These are phyloP conservation scores for Pulveroboletus frians DNA, from an alignment of 768 basidiomycete genomes.

Conservation along the genomic window DNA sequence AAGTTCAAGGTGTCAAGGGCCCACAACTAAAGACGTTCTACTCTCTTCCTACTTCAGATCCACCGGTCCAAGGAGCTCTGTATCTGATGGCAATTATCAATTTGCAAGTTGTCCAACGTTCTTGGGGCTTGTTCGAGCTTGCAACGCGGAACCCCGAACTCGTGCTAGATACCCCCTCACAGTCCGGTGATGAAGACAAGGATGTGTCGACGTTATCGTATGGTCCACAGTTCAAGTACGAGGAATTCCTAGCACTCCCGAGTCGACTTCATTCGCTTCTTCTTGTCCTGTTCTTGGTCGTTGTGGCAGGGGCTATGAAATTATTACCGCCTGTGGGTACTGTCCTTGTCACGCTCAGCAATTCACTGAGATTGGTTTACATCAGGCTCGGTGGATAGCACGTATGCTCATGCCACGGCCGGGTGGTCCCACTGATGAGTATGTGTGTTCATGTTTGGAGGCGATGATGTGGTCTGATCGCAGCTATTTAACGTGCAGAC, in stretches of 20 bases:
- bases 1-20: conserved; percentile 32
- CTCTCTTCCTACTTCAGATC: conserved; percentile 32
- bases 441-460: conserved; percentile 2
- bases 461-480: conserved; percentile 2
- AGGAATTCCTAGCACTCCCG: conserved; percentile 54
- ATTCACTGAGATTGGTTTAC: not conserved
- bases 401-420: conserved; percentile 47
- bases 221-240: conserved; percentile 70
- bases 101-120: conserved; percentile 47
- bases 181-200: conserved; percentile 14
- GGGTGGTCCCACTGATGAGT: conserved; percentile 63
- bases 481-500: conserved; percentile 31
- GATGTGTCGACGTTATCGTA: conserved; percentile 37
- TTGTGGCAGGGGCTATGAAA: conserved; percentile 24
- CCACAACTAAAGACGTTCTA: conserved; percentile 31
- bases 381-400: conserved; percentile 48
- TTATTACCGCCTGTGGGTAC: conserved; percentile 36
- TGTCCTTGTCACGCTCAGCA: not conserved
- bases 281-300: conserved; percentile 31
- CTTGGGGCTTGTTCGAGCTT: conserved; percentile 47
- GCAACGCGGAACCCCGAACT: conserved; percentile 18
- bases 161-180: conserved; percentile 9
- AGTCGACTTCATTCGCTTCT: conserved; percentile 38
- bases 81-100: conserved; percentile 46
- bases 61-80: conserved; percentile 34